Evolutionary conservation across 106 monocot genomes (phyloP), one percentile per base, ranked within the genome.

Genomic region (Gastrodia elata): DNA sequence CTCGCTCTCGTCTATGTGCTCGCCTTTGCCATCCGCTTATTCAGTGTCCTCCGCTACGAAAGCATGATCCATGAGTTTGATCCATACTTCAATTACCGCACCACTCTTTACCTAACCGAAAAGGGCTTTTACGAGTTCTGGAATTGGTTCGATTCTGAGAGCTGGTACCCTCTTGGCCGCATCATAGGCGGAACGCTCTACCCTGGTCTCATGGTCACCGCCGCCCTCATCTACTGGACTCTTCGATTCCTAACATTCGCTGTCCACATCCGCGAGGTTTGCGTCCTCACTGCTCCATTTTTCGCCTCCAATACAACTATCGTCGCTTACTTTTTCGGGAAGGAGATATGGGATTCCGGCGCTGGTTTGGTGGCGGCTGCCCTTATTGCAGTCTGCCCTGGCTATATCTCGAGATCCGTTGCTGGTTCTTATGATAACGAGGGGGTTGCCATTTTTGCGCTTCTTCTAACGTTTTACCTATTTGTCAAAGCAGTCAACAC

Each of bases 11-110:
- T 83, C 83, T 91, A 91, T 80, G 64, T 91, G 39, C 84, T 91
- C 71, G 90, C 90, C 71, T 91, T 91, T 76, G 71, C 77, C 44
- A 65, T 91, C 78, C 84, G 90, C 39, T 83, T 91, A 76, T 91
- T 91, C 82, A 77, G 77, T 73, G 90, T 91, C 38, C 90, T 91
- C 38, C 84, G 90, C 71, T 91, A 87, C 57, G 90, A 91, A 78
- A 85, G 84, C 44, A 91, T 91, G 90, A 91, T 91, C 76, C 90
- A 91, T 82, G 90, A 91, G 78, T 91, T 91, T 83, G 90, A 91
- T 59, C 90, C 90, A 25, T 91, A 91, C 72, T 91, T 91, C 87
- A 91, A 91, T 69, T 91, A 91, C 83, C 84, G 90, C 36, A 91
- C 90, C 73, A 91, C 90, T 64, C 87, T 91, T 74, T 91, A 38